Base-by-base conservation (phyloP, 2,329 filamentous ascomycete genomes). In the Byssothecium circinans region DNA sequence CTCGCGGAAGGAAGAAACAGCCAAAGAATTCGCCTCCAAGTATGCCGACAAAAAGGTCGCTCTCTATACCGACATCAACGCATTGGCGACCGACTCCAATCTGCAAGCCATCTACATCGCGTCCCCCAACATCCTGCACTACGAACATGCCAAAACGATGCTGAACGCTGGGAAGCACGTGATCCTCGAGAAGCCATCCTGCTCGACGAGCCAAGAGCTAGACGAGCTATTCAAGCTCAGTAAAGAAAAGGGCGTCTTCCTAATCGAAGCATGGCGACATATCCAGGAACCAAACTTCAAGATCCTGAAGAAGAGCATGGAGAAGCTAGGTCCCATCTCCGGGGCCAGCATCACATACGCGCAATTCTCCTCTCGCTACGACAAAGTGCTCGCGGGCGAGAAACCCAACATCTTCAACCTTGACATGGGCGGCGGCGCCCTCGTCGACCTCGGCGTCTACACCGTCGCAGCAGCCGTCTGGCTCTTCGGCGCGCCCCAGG, bases 211-310 rank as follows among this genome's bases (percentile, higher is more conserved):
- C 20, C 52, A 57, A 2, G 74, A 78, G 52, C 65, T 78, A 3
- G 68, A 75, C 29, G 63, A 72, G 22, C 61, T 78, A 11, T 76
- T 77, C 60, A 52, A 56, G 14, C 60, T 73, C 12, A 74, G 75
- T 1, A 65, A 72, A 35, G 58, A 65, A 30, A 69, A 76, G 18
- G 61, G 64, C 14, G 67, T 77, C 8, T 72, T 74, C 50, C 57
- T 78, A 12, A 69, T 79, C 47, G 76, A 79, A 62, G 76, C 76
- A 14, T 78, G 70, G 65, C 66, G 76, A 29, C 76, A 79, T 56
- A 72, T 78, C 41, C 76, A 78, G 62, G 76, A 78, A 62, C 64
- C 67, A 34, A 78, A 78, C 60, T 78, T 75, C 69, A 73, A 74
- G 45, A 60, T 72, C 23, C 57, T 78, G 25, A 73, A 74, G 36